phyloP scores from a whole-genome alignment of 176 grass and related monocot genomes.

The Ensete glaucum region DNA sequence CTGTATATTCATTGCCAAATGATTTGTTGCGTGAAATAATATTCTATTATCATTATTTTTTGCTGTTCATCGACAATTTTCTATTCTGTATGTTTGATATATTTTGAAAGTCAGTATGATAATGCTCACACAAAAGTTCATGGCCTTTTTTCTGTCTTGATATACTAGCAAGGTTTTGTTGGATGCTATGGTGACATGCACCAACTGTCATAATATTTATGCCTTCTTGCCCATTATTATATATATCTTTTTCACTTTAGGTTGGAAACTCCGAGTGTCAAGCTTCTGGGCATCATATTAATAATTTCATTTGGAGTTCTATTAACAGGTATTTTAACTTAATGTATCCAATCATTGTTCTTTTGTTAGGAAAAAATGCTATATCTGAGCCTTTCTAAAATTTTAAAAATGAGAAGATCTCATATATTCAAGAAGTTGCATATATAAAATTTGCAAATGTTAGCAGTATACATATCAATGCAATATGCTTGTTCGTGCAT shows the following conservation, averaged over 20 bases:
- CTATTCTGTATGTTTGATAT: no score
- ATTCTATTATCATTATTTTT: no score
- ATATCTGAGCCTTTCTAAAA: background rate
- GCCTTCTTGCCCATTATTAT: background rate
- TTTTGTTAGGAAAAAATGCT: background rate
- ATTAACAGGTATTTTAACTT: slow-evolving; percentile 53
- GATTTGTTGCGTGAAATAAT: no score
- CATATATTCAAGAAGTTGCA: no score
- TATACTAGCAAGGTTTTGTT: background rate
- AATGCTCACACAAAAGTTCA: slow-evolving; percentile 8
- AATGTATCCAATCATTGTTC: background rate
- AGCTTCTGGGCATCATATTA: slow-evolving; percentile 91
- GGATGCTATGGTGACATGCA: slow-evolving; percentile 10
- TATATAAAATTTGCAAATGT: no score
- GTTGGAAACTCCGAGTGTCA: slow-evolving; percentile 88
- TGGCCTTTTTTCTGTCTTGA: background rate
- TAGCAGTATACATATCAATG: no score
- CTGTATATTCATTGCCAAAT: no score
- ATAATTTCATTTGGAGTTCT: slow-evolving; percentile 87
- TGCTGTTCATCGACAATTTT: no score
- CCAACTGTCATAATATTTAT: slow-evolving; percentile 12
- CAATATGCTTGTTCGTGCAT: no score
- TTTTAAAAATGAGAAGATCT: background rate
- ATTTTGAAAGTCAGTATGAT: no score
- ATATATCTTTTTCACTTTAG: slow-evolving; percentile 34